Percentiles rank a stretch among this genome's conserved stretches.
phyloP scores from a whole-genome alignment of 2,329 filamentous ascomycete species.

The Blastomyces gilchristii region DNA sequence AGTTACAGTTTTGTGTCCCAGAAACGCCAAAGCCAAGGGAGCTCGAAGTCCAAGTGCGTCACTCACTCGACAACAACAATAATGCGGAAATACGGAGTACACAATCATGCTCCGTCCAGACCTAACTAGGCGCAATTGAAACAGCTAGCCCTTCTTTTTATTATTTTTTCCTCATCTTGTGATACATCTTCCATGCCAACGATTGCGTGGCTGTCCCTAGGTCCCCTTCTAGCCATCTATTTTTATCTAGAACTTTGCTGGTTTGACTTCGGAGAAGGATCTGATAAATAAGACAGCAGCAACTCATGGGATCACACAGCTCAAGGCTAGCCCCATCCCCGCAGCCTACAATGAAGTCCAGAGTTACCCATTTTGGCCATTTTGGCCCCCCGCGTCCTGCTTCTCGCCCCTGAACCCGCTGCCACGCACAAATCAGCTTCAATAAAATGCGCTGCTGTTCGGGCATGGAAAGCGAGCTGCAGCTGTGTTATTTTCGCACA shows the following conservation, averaged over 20 bases:
- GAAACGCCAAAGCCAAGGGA: not conserved
- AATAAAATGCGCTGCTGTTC: not conserved
- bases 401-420: not conserved
- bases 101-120: too few species aligned
- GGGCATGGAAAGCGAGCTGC: not conserved
- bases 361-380: not conserved
- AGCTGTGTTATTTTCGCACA: not conserved
- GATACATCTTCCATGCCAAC: not conserved
- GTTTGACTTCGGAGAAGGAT: not conserved
- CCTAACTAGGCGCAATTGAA: not conserved
- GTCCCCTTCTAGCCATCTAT: not conserved
- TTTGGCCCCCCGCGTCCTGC: not conserved
- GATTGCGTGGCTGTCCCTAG: not conserved
- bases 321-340: not conserved
- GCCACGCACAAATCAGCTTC: not conserved
- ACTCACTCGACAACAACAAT: too few species aligned
- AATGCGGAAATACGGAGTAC: too few species aligned
- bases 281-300: not conserved
- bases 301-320: not conserved
- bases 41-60: not conserved
- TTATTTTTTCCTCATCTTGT: not conserved
- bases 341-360: not conserved
- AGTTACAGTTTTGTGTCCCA: not conserved
- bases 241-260: not conserved
- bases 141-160: not conserved